Base-by-base conservation (phyloP, 306 rosid species). In the Albizia julibrissin region DNA sequence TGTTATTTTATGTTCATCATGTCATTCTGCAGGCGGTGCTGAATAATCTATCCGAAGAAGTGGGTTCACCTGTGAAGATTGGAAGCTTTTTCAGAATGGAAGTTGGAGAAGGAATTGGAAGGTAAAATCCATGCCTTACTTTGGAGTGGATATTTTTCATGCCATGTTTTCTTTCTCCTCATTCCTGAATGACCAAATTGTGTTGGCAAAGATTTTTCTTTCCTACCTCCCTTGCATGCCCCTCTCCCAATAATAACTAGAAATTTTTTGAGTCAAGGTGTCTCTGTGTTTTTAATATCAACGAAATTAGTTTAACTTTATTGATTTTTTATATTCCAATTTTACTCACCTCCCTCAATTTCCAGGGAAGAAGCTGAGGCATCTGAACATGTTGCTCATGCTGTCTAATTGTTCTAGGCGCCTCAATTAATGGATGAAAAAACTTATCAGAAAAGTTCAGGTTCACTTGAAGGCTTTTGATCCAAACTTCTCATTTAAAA, bases 21-120 rank as follows among this genome's bases (percentile, higher is more conserved):
- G 29, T 71, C 69, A 40, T 74, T 81, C 42, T 79, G 81, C 91
- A 95, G 99, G 79, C 80, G 3, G 77, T 91, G 80, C 75, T 95
- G 83, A 87, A 90, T 75, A 92, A 90, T 83, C 88, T 95, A 72
- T 92, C 98, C 66, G 86, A 87, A 84, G 96, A 92, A 84, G 94
- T 95, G 69, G 96, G 99, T 74, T 92, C 97, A 7, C 76, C 96
- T 42, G 96, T 95, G 84, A 93, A 87, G 92, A 83, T 93, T 69
- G 88, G 88, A 69, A 90, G 46, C 92, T 93, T 95, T 89, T 89
- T 92, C 83, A 89, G 98, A 86, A 91, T 93, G 92, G 97, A 92
- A 84, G 92, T 95, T 76, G 97, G 98, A 64, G 98, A 93, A 89
- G 98, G 98, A 89, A 89, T 91, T 85, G 90, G 87, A 81, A 89